Conservation (phyloP, 495 filamentous ascomycete species). For the Tetracladium marchalianum region DNA sequence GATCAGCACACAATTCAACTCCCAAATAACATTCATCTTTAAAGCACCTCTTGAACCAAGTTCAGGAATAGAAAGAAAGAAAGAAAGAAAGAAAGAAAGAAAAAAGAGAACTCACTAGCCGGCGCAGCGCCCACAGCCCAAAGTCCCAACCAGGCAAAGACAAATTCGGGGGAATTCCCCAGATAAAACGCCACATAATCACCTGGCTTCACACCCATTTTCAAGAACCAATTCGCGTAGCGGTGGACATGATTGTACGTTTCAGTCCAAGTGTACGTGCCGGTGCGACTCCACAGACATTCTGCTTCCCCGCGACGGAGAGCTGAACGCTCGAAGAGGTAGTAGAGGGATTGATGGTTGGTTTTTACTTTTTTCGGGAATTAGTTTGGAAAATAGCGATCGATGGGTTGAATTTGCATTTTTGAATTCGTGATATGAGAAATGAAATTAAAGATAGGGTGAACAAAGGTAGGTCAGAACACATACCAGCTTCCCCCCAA, state of each 20-base stretch:
- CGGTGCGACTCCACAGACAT: constrained; percentile 58
- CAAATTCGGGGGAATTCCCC: constrained; percentile 57
- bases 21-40: no score
- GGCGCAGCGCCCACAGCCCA: constrained; percentile 58
- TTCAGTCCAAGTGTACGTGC: constrained; percentile 53
- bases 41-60: no score
- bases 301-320: constrained; percentile 34
- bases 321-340: constrained; percentile 50
- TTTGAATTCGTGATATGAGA: no score
- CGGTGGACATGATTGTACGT: constrained; percentile 44
- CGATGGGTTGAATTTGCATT: no score
- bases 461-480: constrained; percentile 13
- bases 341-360: constrained; percentile 50
- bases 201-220: constrained; percentile 49
- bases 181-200: constrained; percentile 63
- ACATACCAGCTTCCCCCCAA: constrained; percentile 20
- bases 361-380: constrained; percentile 27
- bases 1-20: no score
- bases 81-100: no score
- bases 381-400: no score
- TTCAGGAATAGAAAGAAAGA: no score
- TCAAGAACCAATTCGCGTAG: constrained; percentile 55
- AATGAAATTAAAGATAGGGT: no score
- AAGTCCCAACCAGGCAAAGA: constrained; percentile 51
- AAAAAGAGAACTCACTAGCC: constrained; percentile 20